Evolutionary conservation across 768 basidiomycete genomes (phyloP), one percentile per base, ranked within the genome.

Genomic region (Agrocybe praecox): DNA sequence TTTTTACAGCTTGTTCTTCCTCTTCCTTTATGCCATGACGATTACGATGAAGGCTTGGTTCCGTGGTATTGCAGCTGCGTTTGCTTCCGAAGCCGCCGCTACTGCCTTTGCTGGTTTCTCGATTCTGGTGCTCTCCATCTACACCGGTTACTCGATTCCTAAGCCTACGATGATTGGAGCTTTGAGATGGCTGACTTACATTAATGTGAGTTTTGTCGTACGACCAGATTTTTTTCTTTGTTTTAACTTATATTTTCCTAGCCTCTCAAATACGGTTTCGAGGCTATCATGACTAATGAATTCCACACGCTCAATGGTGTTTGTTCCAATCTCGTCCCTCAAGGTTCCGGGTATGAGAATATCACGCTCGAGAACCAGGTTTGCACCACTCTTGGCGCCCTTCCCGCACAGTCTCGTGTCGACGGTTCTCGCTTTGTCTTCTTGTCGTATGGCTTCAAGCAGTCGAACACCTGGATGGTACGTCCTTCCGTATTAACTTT

Each of bases 21-120:
- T 94, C 22, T 83, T 87, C 61, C 58, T 84, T 21, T 80, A 84
- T 52, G 65, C 75, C 6, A 80, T 85, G 65, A 77, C 87, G 23
- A 49, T 92, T 21, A 74, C 85, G 12, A 89, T 92, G 83, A 88
- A 88, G 67, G 85, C 83, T 0, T 87, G 86, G 80, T 96, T 93
- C 82, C 80, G 92, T 26, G 76, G 80, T 0, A 69, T 90, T 10
- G 86, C 87, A 2, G 85, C 89, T 1, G 75, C 77, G 5, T 85
- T 88, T 67, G 75, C 78, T 48, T 75, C 79, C 3, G 82, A 86
- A 51, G 82, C 87, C 2, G 76, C 84, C 0, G 88, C 88, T 7
- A 84, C 85, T 61, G 74, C 86, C 2, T 59, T 88, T 18, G 84
- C 82, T 23, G 86, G 73, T 58, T 64, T 81, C 17, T 64, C 69